Evolutionary conservation across 1,284 basidiomycete genomes (phyloP), one percentile per base, ranked within the genome.

Genomic region (Tausonia pullulans): DNA sequence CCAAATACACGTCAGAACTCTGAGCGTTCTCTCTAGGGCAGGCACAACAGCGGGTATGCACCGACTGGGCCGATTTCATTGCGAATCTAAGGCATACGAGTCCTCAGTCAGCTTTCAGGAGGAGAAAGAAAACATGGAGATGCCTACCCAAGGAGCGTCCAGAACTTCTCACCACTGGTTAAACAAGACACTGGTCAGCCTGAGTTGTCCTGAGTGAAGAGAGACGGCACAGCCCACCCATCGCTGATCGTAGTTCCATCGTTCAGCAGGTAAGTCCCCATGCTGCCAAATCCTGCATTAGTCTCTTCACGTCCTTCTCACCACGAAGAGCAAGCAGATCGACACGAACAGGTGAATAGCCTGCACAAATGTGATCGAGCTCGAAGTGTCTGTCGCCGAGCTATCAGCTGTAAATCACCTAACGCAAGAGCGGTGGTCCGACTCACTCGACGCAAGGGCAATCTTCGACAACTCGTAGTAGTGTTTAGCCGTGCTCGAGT

Each of bases 131-230:
- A 27, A 27, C 27, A 27, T 27, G 27, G 27, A 27, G 27, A 27
- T 0, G 68, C 71, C 50, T 70, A 60, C 3, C 72, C 70, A 1
- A 74, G 64, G 7, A 72, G 40, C 3, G 71, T 70, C 67, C 69
- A 72, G 58, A 68, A 67, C 10, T 68, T 68, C 55, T 73, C 71
- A 5, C 72, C 69, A 27, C 27, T 27, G 27, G 2, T 27, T 27
- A 27, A 27, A 27, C 27, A 27, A 27, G 27, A 27, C 27, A 27
- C 27, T 27, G 27, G 27, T 27, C 27, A 27, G 27, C 27, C 27
- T 27, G 27, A 27, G 27, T 27, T 27, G 27, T 27, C 27, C 27
- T 27, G 27, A 27, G 27, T 27, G 27, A 2, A 27, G 27, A 27
- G 27, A 27, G 27, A 27, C 27, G 27, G 27, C 1, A 27, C 27